Percentiles rank a stretch among this genome's conserved stretches.
Evolutionary conservation across 2,329 filamentous ascomycete genomes (phyloP).

Genomic region (Trichoderma semiorbis): DNA sequence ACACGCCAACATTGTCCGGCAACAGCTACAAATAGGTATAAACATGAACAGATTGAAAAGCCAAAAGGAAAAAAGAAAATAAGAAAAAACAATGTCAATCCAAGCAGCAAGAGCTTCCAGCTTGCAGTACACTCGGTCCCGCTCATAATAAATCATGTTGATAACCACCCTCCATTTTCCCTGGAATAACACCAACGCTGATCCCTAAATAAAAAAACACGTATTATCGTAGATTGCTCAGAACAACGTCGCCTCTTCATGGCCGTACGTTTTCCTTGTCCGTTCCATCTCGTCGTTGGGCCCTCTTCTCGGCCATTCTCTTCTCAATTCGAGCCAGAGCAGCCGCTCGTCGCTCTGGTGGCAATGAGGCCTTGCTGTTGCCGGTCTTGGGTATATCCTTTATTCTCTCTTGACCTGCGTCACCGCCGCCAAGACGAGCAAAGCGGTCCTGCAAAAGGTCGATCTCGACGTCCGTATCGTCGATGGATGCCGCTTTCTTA

Average conservation of each 20-base stretch:
- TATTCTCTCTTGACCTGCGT: constrained; percentile 22
- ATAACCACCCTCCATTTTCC: not conserved
- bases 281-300: constrained; percentile 30
- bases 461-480: constrained; percentile 35
- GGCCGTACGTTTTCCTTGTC: constrained; percentile 53
- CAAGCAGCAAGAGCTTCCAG: constrained; percentile 3
- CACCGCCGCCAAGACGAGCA: constrained; percentile 42
- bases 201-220: not conserved
- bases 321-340: constrained; percentile 54
- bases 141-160: not conserved
- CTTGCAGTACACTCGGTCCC: not conserved
- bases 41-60: not conserved
- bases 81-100: not conserved
- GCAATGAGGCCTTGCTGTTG: constrained; percentile 40
- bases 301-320: constrained; percentile 49
- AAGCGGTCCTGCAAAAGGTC: constrained; percentile 47
- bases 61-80: not conserved
- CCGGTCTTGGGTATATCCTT: constrained; percentile 26
- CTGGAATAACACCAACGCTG: constrained; percentile 25
- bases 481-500: constrained; percentile 17
- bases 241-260: constrained; percentile 20
- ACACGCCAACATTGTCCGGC: not conserved
- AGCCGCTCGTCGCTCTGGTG: constrained; percentile 51
- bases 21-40: not conserved
- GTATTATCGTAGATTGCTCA: not conserved